These are phyloP conservation scores for Simplicillium sp. DNA, from an alignment of 2,329 filamentous ascomycete genomes.

Conservation along the genomic window DNA sequence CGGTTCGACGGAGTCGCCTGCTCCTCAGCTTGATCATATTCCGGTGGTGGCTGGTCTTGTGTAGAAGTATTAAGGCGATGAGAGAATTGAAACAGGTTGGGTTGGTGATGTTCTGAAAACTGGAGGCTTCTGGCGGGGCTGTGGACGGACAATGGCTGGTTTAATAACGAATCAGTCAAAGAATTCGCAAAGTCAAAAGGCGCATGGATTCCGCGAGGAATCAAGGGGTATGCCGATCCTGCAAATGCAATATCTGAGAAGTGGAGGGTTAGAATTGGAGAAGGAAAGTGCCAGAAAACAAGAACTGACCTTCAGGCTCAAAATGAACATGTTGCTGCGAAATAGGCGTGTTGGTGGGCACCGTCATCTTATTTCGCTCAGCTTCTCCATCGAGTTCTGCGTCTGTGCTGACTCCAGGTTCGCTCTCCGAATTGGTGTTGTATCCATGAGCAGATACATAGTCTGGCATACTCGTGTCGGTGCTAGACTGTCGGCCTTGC, in stretches of 20 bases:
- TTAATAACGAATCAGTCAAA: conserved; percentile 38
- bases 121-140: too few relatives aligned
- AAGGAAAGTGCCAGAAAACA: too few relatives aligned
- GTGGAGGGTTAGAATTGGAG: too few relatives aligned
- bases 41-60: too few relatives aligned
- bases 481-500: conserved; percentile 16
- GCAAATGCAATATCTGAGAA: too few relatives aligned
- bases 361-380: conserved; percentile 19
- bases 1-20: too few relatives aligned
- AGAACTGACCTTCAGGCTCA: too few relatives aligned
- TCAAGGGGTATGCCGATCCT: too few relatives aligned
- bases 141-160: conserved; percentile 28
- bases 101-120: too few relatives aligned
- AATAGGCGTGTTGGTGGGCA: conserved; percentile 31
- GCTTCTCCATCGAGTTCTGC: conserved; percentile 22
- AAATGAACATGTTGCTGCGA: conserved; percentile 1
- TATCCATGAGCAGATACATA: conserved; percentile 15
- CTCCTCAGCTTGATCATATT: too few relatives aligned
- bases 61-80: too few relatives aligned
- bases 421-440: conserved; percentile 8
- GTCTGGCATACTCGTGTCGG: conserved; percentile 33
- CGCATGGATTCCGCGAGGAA: conserved; percentile 1
- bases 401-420: conserved; percentile 3
- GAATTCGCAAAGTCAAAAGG: conserved; percentile 27
- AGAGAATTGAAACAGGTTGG: too few relatives aligned